Evolutionary conservation across 306 rosid species (phyloP).

Genomic region (Quercus robur): DNA sequence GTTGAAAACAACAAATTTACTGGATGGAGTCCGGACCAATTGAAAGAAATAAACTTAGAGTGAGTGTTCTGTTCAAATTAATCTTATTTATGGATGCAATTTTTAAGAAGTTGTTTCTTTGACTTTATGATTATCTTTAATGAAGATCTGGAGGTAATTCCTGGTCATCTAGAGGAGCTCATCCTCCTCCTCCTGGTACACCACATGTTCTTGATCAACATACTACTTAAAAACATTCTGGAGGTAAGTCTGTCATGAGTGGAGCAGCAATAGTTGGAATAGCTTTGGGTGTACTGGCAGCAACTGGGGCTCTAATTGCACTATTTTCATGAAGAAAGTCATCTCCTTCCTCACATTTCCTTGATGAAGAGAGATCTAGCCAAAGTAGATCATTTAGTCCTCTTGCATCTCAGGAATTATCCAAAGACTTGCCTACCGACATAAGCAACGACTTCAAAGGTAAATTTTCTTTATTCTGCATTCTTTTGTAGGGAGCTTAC

Average conservation of each 20-base stretch:
- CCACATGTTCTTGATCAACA: not conserved
- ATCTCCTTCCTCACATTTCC: constrained; percentile 43
- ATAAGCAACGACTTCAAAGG: constrained; percentile 40
- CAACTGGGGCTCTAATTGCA: constrained; percentile 31
- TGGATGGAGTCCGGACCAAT: no score
- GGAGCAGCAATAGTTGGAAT: constrained; percentile 58
- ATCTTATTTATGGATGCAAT: no score
- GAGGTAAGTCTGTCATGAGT: constrained; percentile 20
- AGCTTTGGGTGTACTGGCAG: constrained; percentile 37
- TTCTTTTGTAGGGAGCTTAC: not conserved
- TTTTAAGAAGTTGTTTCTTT: no score
- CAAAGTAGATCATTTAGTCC: constrained; percentile 46
- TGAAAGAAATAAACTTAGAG: no score
- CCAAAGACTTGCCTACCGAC: constrained; percentile 31
- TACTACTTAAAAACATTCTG: not conserved
- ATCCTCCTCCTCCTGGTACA: no score
- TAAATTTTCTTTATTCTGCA: constrained; percentile 1
- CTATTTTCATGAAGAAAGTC: constrained; percentile 45
- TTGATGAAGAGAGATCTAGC: constrained; percentile 56
- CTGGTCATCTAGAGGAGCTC: no score
- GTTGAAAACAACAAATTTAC: no score
- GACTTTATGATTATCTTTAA: no score
- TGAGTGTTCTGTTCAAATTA: no score
- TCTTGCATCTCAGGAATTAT: constrained; percentile 55
- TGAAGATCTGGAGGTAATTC: no score